phyloP scores from a whole-genome alignment of 2,329 filamentous ascomycete genomes.

The Harringtonia lauricola region DNA sequence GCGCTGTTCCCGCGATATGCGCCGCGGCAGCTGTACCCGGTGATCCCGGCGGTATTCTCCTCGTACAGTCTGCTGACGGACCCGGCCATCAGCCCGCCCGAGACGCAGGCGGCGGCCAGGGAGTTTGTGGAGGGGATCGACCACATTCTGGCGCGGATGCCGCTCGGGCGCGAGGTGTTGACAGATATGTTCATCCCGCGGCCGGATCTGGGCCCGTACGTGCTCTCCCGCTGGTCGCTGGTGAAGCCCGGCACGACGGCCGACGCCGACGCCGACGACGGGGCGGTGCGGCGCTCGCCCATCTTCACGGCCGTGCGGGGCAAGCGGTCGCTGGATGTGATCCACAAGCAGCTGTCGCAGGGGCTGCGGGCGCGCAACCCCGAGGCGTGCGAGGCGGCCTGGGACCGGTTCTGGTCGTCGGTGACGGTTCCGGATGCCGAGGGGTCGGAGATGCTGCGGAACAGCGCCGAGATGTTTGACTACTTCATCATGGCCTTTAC shows the following conservation, averaged over 20 bases:
- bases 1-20: constrained; percentile 23
- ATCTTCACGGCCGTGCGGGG: neutral
- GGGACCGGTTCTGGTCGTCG: constrained; percentile 19
- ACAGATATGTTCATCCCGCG: constrained; percentile 11
- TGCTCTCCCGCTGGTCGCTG: constrained; percentile 9
- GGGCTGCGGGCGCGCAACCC: constrained; percentile 18
- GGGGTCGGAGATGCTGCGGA: constrained; percentile 8
- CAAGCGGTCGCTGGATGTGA: neutral
- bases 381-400: constrained; percentile 14
- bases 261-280: neutral
- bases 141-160: constrained; percentile 9
- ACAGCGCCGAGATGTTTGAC: constrained; percentile 17
- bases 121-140: constrained; percentile 16
- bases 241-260: neutral
- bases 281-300: neutral
- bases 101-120: constrained; percentile 11
- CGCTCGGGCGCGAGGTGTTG: constrained; percentile 7
- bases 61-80: constrained; percentile 28
- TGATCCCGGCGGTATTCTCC: constrained; percentile 23
- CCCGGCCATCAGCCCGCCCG: constrained; percentile 11
- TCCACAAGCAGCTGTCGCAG: constrained; percentile 16
- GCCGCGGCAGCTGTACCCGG: constrained; percentile 13
- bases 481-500: constrained; percentile 24
- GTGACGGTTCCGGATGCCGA: constrained; percentile 11
- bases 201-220: constrained; percentile 13